Base-by-base conservation (phyloP, 164 flowering plant species). In the Nymphaea colorata region DNA sequence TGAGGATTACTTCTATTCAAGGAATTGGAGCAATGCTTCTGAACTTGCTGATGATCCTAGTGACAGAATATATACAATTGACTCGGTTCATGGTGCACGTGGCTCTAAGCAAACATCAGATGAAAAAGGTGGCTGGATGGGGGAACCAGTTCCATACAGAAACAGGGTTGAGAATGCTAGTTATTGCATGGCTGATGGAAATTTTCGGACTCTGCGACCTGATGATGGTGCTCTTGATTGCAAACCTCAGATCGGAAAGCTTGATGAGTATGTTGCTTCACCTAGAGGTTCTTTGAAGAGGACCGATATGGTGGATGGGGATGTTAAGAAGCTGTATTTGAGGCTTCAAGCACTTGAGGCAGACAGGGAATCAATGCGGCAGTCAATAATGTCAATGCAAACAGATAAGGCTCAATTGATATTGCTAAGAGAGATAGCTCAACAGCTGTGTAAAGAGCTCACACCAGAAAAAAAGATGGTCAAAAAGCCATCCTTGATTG, bases 331-430 rank as follows among this genome's bases (percentile, higher is more conserved):
- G 82, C 85, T 95, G 18, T 90, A 84, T 77, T 70, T 72, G 79
- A 82, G 98, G 79, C 91, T 92, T 77, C 98, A 95, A 65, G 90
- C 89, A n/a, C 98, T 95, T 66, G 99, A 95, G 77, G 98, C 96
- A 43, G 99, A 95, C 65, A 82, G 91, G 76, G 99, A 95, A 72
- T 90, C 98, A 44, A 85, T 95, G 98, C 85, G 86, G 81, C 98
- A 90, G 79, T 82, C 91, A 36, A 75, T 95, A 47, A 79, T 87
- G 66, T 87, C 96, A 16, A 89, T 95, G 96, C 80, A 92, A 43
- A 95, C 96, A 10, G 98, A 95, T 70, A 92, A 95, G 77, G 91
- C 97, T 10, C 99, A 92, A 61, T 44, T 88, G 73, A 74, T 87
- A 55, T 78, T 95, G 68, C 74, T 95, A 71, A 88, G 78, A 79